Percentiles rank a stretch among this genome's conserved stretches.
Conservation (phyloP, 768 basidiomycete genomes). For the Leccinum ochraceum region DNA sequence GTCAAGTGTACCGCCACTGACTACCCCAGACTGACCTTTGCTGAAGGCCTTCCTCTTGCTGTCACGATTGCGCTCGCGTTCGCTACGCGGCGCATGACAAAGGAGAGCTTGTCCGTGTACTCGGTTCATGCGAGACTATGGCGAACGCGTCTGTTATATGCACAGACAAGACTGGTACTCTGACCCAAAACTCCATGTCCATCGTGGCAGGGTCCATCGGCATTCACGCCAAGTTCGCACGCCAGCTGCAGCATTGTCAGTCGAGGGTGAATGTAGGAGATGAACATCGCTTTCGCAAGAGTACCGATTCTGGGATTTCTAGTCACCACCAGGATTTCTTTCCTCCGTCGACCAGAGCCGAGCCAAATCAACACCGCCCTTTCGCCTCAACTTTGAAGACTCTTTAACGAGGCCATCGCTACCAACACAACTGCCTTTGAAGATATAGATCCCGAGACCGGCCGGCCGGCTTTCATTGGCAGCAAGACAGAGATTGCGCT, state of each 20-base stretch:
- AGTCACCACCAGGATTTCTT: conserved; percentile 74
- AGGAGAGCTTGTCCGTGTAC: conserved; percentile 91
- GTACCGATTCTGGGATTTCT: conserved; percentile 30
- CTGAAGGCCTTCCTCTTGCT: conserved; percentile 83
- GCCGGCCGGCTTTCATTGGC: conserved; percentile 70
- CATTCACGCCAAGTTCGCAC: conserved; percentile 92
- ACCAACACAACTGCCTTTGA: conserved; percentile 96
- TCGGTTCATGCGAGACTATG: conserved; percentile 98
- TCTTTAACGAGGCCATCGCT: conserved; percentile 86
- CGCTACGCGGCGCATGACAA: conserved; percentile 97
- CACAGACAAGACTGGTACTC: conserved; percentile 95
- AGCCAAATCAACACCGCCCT: conserved; percentile 64
- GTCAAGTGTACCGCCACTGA: conserved; percentile 5
- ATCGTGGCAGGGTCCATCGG: conserved; percentile 96
- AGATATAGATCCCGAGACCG: conserved; percentile 77
- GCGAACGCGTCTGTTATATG: conserved; percentile 95
- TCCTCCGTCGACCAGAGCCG: conserved; percentile 85
- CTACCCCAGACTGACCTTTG: background rate
- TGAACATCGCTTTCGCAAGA: conserved; percentile 34
- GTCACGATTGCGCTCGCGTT: conserved; percentile 97
- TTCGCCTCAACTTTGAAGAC: conserved; percentile 53
- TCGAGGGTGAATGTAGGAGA: conserved; percentile 72
- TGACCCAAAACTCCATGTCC: conserved; percentile 94
- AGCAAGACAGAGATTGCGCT: conserved; percentile 96
- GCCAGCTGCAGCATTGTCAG: conserved; percentile 68